A percentile compares a stretch with the other conserved stretches of the same genome.
Evolutionary conservation across 2,329 filamentous ascomycete genomes (phyloP).

Genomic region (Ceratocystis papillata): DNA sequence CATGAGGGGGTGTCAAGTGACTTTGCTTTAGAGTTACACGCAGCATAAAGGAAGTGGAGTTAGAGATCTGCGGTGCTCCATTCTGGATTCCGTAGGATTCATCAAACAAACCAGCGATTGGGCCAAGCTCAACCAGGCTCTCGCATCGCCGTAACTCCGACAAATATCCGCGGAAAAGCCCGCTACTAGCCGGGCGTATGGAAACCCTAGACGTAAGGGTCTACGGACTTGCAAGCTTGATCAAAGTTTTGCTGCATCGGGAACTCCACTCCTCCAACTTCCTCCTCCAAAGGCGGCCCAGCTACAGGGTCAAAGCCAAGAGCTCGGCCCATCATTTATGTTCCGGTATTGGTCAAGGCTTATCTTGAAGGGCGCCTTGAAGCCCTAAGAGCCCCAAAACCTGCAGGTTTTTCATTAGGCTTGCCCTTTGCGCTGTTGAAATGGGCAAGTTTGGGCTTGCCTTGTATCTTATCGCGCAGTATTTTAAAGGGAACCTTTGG

Average conservation of each 20-base stretch:
- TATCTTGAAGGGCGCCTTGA: background rate
- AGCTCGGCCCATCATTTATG: background rate
- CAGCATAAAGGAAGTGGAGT: no score
- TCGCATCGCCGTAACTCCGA: background rate
- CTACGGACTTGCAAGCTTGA: background rate
- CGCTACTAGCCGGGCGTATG: background rate
- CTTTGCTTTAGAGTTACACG: no score
- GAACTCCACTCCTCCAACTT: background rate
- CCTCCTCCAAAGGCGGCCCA: background rate
- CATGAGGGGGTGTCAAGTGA: no score
- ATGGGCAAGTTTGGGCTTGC: background rate
- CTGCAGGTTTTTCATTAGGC: slow-evolving; percentile 3
- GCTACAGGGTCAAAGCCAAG: background rate
- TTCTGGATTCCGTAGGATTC: no score
- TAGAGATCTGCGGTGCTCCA: no score
- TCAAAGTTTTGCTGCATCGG: background rate
- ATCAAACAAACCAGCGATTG: no score
- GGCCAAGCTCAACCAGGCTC: no score
- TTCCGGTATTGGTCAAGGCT: slow-evolving; percentile 1
- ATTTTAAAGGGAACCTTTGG: background rate
- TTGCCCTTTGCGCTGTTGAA: background rate
- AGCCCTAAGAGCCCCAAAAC: background rate
- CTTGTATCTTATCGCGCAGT: background rate
- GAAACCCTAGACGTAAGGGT: background rate
- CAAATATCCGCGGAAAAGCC: slow-evolving; percentile 1